These are phyloP conservation scores for Tagetes erecta DNA, from an alignment of 129 eudicot species.

Conservation along the genomic window DNA sequence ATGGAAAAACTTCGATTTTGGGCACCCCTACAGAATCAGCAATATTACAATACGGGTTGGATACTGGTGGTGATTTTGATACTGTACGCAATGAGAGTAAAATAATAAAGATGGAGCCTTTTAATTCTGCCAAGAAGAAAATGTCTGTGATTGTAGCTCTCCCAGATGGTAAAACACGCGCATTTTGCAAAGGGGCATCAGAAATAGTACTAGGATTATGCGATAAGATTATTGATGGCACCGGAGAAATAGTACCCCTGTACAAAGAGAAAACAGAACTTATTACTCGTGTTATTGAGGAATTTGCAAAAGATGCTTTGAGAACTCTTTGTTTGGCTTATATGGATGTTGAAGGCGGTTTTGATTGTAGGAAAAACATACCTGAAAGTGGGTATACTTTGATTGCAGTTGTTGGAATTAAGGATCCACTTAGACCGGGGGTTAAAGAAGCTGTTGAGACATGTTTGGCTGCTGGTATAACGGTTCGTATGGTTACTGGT, in stretches of 20 bases:
- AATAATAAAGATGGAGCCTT: conserved; percentile 2
- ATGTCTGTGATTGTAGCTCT: conserved; percentile 80
- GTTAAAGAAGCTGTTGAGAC: conserved; percentile 59
- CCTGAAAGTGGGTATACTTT: conserved; percentile 33
- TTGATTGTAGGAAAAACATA: too few relatives aligned
- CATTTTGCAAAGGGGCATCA: conserved; percentile 85
- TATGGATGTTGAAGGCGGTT: not conserved
- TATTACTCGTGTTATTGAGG: conserved; percentile 41
- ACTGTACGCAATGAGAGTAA: too few relatives aligned
- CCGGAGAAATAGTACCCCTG: conserved; percentile 45
- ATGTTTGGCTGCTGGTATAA: conserved; percentile 63
- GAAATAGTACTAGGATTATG: conserved; percentile 69
- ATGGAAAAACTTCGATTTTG: too few relatives aligned
- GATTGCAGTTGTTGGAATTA: conserved; percentile 58
- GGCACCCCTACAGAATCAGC: too few relatives aligned
- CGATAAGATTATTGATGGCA: conserved; percentile 43
- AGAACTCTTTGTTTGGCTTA: conserved; percentile 63
- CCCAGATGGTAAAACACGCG: conserved; percentile 59
- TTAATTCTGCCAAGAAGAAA: conserved; percentile 75
- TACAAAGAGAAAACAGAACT: conserved; percentile 44
- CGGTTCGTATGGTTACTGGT: conserved; percentile 68
- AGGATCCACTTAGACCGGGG: conserved; percentile 63
- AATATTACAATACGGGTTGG: too few relatives aligned
- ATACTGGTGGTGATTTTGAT: too few relatives aligned
- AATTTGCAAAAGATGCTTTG: conserved; percentile 56